These are phyloP conservation scores for Rhizopogon vulgaris DNA, from an alignment of 768 basidiomycete species.

Conservation along the genomic window DNA sequence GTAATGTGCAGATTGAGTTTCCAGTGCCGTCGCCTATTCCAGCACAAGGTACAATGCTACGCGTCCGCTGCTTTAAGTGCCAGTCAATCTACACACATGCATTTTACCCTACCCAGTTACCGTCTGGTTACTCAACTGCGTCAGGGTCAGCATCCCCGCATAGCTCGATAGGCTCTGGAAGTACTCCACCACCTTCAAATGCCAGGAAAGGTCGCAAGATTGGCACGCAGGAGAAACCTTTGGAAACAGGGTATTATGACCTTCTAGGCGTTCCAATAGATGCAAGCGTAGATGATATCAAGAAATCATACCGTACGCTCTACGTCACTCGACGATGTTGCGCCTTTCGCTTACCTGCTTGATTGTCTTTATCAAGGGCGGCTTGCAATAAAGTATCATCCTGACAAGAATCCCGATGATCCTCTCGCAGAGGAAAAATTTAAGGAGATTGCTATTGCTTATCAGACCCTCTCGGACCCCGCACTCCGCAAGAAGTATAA, in stretches of 20 bases:
- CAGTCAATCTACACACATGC: conserved; percentile 51
- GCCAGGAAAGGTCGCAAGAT: conserved; percentile 64
- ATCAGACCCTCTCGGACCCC: conserved; percentile 79
- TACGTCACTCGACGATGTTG: neutral
- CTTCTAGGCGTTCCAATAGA: conserved; percentile 68
- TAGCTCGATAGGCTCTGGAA: conserved; percentile 7
- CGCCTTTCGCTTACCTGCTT: neutral
- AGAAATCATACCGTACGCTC: conserved; percentile 80
- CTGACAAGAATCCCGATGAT: conserved; percentile 89
- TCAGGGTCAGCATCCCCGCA: conserved; percentile 4
- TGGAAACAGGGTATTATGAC: conserved; percentile 92
- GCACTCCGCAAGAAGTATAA: conserved; percentile 79
- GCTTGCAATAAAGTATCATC: conserved; percentile 86
- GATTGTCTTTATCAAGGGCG: conserved; percentile 40
- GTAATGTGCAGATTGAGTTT: conserved; percentile 58
- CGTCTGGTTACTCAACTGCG: conserved; percentile 17
- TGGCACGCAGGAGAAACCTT: conserved; percentile 80
- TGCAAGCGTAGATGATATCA: conserved; percentile 79
- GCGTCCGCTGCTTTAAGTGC: conserved; percentile 69
- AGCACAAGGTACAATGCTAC: conserved; percentile 51
- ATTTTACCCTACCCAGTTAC: conserved; percentile 62
- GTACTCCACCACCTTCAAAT: conserved; percentile 11
- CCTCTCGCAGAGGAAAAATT: conserved; percentile 83
- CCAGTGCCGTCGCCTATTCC: conserved; percentile 55
- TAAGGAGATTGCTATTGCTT: conserved; percentile 87